These are phyloP conservation scores for Malus fusca DNA, from an alignment of 306 rosid genomes.

Conservation along the genomic window DNA sequence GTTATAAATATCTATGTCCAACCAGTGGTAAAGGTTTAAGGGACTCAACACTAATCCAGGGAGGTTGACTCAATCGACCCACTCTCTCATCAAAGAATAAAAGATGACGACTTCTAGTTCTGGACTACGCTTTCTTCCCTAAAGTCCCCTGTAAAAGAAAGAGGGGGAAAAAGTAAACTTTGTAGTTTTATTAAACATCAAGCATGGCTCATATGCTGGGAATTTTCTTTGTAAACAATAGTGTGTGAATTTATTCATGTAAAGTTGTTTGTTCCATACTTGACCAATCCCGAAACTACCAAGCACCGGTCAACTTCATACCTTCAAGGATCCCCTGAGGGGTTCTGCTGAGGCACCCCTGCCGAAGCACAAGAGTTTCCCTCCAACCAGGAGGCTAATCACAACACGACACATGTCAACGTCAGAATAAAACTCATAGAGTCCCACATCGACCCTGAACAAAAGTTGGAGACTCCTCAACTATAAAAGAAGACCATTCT, in stretches of 20 bases:
- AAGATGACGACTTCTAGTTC: not conserved
- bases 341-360: no score
- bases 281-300: no score
- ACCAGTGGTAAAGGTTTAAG: not conserved
- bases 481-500: no score
- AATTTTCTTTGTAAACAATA: not conserved
- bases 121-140: not conserved
- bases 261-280: no score
- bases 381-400: no score
- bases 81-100: not conserved
- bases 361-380: no score
- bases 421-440: no score
- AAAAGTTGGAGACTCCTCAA: no score
- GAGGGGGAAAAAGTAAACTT: not conserved
- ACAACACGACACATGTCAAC: no score
- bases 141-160: not conserved
- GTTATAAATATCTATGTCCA: not conserved
- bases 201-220: not conserved
- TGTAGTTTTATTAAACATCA: not conserved
- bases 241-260: not conserved
- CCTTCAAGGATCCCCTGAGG: no score
- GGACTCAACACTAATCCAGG: conserved; percentile 1
- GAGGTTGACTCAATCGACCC: not conserved
- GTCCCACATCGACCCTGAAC: no score
- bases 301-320: no score